A percentile compares a stretch with the other conserved stretches of the same genome.
phyloP scores from a whole-genome alignment of 2,329 filamentous ascomycete species.

The Arthrobotrys sinensis region DNA sequence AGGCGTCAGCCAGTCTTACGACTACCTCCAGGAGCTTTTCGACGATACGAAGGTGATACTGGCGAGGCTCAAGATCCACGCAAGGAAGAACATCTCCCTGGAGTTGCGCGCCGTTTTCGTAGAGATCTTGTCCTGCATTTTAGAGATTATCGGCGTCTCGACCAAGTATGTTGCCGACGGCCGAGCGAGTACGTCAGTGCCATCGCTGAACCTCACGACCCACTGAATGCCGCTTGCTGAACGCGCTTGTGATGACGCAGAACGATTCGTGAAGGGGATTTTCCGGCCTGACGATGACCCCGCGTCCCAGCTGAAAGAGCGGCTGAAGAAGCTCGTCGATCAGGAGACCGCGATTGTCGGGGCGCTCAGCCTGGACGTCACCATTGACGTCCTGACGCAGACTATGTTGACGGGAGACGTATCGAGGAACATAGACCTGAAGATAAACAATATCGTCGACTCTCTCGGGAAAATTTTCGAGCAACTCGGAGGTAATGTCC shows the following conservation, averaged over 20 bases:
- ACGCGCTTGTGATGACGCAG: not conserved
- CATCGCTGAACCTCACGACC: not conserved
- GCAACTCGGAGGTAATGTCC: constrained; percentile 7
- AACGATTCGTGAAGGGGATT: constrained; percentile 18
- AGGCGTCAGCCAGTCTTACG: constrained; percentile 28
- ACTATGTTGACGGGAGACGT: constrained; percentile 1
- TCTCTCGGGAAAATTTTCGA: constrained; percentile 78
- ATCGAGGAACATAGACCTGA: constrained; percentile 76
- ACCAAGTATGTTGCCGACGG: constrained; percentile 33
- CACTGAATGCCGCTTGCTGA: not conserved
- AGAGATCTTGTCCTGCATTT: constrained; percentile 26
- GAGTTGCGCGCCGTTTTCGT: constrained; percentile 14
- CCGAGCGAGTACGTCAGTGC: constrained; percentile 12
- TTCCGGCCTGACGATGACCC: constrained; percentile 18
- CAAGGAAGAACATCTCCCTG: constrained; percentile 2
- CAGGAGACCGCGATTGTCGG: constrained; percentile 18
- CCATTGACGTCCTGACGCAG: constrained; percentile 22
- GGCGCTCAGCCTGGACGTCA: constrained; percentile 17
- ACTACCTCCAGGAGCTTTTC: constrained; percentile 29
- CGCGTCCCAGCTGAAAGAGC: constrained; percentile 12
- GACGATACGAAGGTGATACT: constrained; percentile 22
- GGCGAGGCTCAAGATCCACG: constrained; percentile 21
- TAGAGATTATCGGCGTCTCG: constrained; percentile 30
- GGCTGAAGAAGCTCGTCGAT: constrained; percentile 26
- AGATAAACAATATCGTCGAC: constrained; percentile 82